Base-by-base conservation (phyloP, 2,329 filamentous ascomycete genomes). In the Penicillium sclerotigenum region DNA sequence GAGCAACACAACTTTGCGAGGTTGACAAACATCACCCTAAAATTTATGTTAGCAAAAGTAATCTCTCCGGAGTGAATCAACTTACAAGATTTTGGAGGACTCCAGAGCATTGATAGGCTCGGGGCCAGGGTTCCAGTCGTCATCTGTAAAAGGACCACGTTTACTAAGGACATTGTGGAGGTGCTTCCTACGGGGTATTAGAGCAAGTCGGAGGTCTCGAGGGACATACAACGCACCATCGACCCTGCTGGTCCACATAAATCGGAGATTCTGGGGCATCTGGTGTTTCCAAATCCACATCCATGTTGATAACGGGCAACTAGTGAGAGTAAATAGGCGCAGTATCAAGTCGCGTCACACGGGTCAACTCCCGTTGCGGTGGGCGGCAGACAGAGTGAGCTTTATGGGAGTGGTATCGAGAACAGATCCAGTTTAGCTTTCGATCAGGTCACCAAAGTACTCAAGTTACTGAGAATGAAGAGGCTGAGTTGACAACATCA, bases 141-240 rank as follows among this genome's bases (percentile, higher is more conserved):
- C 81, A 61, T 92, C 88, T 33, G 89, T 92, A 73, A 90, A 96
- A 1, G 94, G 91, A 1, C 94, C 93, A 4, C 82, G 78, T 31
- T 86, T 87, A 56, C 82, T 86, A 54, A 96, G 83, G 62, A 97
- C 86, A 59, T 83, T 87, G 75, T 97, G 86, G 55, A 97, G 83
- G 72, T 96, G 87, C 73, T 85, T 87, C 91, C 91, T 95, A 59
- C 29, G 13, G 26, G 22, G 26, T 38, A 42, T 71, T 14, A 70
- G 56, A 52, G 31, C 22, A 11, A 28, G 49, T 29, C 14, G 10
- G 4, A 26, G 18, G 31, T n/a, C 6, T 18, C 26, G 6, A 24
- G n/a, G 14, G 6, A n/a, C 16, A 29, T 41, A 4, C 29, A 41
- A 20, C 59, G 55, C 9, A 64, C 62, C 64, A 66, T 58, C 62